phyloP scores from a whole-genome alignment of 2,329 filamentous ascomycete genomes.

The Alternaria gaisen region DNA sequence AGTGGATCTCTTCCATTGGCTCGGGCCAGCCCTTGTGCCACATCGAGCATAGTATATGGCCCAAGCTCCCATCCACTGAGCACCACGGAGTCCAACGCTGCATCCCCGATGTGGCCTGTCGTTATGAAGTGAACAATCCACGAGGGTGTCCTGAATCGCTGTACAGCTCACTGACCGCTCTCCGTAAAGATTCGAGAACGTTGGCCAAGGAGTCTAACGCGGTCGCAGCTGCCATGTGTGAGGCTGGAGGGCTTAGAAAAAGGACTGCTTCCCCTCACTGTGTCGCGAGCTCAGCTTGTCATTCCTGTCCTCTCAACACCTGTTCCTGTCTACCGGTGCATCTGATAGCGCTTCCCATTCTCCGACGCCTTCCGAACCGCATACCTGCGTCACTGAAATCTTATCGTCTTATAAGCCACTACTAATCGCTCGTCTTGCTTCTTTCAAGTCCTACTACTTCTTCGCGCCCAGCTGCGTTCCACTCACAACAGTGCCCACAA shows the following conservation, averaged over 20 bases:
- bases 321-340: constrained; percentile 3
- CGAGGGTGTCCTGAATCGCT: constrained; percentile 13
- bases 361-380: constrained; percentile 9
- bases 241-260: constrained; percentile 20
- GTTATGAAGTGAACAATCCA: constrained; percentile 10
- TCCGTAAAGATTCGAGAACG: constrained; percentile 11
- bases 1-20: constrained; percentile 23
- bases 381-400: constrained; percentile 5
- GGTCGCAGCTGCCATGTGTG: constrained; percentile 3
- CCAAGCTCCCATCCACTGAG: constrained; percentile 16
- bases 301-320: constrained; percentile 12
- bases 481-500: neutral
- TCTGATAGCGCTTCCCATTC: constrained; percentile 8
- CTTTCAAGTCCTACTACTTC: neutral
- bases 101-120: constrained; percentile 21
- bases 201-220: constrained; percentile 12
- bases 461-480: neutral
- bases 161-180: constrained; percentile 21
- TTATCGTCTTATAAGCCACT: constrained; percentile 9
- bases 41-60: constrained; percentile 5
- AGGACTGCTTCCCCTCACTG: constrained; percentile 25
- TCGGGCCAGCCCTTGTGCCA: constrained; percentile 11
- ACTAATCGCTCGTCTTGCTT: constrained; percentile 7
- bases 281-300: constrained; percentile 8
- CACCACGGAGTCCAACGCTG: constrained; percentile 19